Evolutionary conservation across 2,329 filamentous ascomycete species (phyloP), one percentile per base, ranked within the genome.

Genomic region (Diplodia intermedia): DNA sequence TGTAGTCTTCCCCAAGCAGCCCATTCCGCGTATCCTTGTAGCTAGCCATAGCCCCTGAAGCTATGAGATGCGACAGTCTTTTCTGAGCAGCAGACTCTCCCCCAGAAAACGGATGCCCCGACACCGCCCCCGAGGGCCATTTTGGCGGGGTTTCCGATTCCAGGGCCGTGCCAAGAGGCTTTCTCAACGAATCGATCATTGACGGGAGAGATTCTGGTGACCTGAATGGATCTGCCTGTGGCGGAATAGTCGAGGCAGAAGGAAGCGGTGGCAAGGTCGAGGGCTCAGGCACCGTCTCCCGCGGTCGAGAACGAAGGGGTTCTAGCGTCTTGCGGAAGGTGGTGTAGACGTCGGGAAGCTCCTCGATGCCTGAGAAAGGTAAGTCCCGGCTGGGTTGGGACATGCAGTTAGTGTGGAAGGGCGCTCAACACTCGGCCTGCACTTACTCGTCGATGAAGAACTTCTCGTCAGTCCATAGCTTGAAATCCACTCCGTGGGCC

Each of bases 371-470:
- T 2, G 83, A 74, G 56, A 91, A 83, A 0, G 87, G 85, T 0
- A 91, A 76, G 73, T 94, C 91, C 26, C 88, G 88, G 72, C 91
- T 93, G 66, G 26, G 47, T 11, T 60, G 23, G 36, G 23, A 29
- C 36, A n/a, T 23, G 23, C 29, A 20, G 49, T 65, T 8, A 69
- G 53, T 33, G 18, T 20, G 7, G 55, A 15, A 47, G 11, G 4
- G 12, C 3, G 6, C 4, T 47, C 43, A 36, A 23, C 4, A 23
- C 5, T 43, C 47, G 23, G 26, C 69, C 20, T 15, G 9, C 29
- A 86, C 90, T 79, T 81, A 94, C 91, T 94, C 90, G 73, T 94
- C 89, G 62, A 94, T 83, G 69, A 89, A 89, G 72, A 91, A 94
- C 75, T 94, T 94, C 77, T 93, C 91, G 72, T 94, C 91, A 0